Evolutionary conservation across 345 rosid genomes (phyloP).

Genomic region (Salix dunnii): DNA sequence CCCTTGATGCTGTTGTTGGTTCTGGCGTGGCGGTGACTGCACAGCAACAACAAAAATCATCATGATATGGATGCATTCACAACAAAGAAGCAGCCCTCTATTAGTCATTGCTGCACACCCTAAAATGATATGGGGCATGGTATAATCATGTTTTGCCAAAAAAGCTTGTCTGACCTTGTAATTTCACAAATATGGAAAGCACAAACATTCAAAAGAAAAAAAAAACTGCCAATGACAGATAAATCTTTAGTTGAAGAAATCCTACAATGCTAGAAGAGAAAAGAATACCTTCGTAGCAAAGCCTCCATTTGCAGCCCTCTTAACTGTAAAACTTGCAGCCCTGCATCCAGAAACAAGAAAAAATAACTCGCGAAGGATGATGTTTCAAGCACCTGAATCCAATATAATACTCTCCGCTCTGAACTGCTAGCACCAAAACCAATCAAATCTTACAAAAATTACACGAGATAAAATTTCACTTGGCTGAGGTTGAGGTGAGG

Average conservation of each 20-base stretch:
- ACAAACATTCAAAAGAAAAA: background rate
- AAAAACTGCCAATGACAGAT: background rate
- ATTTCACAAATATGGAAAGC: background rate
- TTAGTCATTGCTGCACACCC: background rate
- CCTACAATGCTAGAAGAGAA: background rate
- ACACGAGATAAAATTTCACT: background rate
- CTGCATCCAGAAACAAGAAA: conserved; percentile 37
- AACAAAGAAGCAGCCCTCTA: background rate
- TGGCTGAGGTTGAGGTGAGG: background rate
- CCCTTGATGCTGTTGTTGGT: conserved; percentile 29
- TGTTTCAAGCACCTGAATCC: conserved; percentile 2
- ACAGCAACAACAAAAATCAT: background rate
- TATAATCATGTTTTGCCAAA: background rate
- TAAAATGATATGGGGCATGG: background rate
- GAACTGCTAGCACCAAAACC: conserved; percentile 8
- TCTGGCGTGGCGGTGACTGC: conserved; percentile 16
- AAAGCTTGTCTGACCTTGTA: background rate
- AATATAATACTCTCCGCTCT: background rate
- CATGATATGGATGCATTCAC: background rate
- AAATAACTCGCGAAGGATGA: conserved; percentile 8
- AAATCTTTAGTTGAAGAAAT: background rate
- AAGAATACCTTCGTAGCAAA: conserved; percentile 53
- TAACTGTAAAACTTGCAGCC: conserved; percentile 39
- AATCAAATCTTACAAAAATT: background rate
- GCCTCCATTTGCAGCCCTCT: conserved; percentile 36